These are phyloP conservation scores for Citrus australasica DNA, from an alignment of 345 rosid species.

Conservation along the genomic window DNA sequence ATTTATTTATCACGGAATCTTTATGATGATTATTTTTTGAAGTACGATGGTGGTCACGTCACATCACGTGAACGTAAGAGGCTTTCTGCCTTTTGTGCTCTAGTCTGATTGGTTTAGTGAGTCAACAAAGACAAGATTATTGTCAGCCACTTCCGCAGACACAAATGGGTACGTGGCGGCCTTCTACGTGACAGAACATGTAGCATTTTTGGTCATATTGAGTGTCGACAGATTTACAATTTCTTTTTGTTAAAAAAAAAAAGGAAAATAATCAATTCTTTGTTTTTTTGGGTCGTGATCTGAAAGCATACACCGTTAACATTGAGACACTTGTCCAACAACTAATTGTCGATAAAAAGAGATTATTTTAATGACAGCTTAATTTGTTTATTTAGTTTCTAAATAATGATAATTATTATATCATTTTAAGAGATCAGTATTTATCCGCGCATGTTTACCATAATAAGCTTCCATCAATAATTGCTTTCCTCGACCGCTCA, in stretches of 20 bases:
- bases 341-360: too few relatives aligned
- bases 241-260: too few relatives aligned
- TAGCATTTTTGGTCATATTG: background rate
- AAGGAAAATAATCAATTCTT: too few relatives aligned
- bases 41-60: background rate
- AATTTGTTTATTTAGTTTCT: too few relatives aligned
- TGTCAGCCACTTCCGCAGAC: background rate
- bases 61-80: background rate
- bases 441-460: too few relatives aligned
- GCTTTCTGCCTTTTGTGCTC: background rate
- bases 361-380: too few relatives aligned
- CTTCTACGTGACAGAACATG: background rate
- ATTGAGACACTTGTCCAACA: too few relatives aligned
- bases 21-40: background rate
- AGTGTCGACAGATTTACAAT: too few relatives aligned
- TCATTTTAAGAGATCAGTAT: too few relatives aligned
- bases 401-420: too few relatives aligned
- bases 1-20: background rate
- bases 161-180: background rate
- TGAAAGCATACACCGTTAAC: background rate
- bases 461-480: too few relatives aligned
- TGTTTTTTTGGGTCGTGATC: background rate
- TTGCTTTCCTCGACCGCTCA: too few relatives aligned
- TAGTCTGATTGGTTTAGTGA: background rate
- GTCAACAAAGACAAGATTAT: background rate